A percentile compares a stretch with the other conserved stretches of the same genome.
These are phyloP conservation scores for Aspergillus glaucus DNA, from an alignment of 2,329 filamentous ascomycete genomes.

Conservation along the genomic window DNA sequence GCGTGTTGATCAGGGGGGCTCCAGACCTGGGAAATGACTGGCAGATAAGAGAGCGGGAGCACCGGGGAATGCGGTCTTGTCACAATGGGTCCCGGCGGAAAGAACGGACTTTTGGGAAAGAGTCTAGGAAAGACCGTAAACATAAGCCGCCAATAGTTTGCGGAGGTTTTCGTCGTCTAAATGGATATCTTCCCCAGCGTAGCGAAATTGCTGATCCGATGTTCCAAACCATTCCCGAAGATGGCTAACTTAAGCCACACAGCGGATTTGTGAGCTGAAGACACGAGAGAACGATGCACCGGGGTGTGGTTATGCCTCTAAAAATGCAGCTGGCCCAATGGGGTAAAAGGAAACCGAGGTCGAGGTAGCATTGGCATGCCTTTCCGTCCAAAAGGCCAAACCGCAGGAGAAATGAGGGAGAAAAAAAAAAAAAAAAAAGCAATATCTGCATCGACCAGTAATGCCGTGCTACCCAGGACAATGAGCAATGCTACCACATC, in stretches of 20 bases:
- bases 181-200: too few species aligned
- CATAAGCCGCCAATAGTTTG: neutral
- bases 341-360: neutral
- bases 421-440: neutral
- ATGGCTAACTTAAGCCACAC: neutral
- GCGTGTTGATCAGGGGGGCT: slow-evolving; percentile 1
- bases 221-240: neutral
- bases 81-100: neutral
- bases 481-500: neutral
- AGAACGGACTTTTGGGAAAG: neutral
- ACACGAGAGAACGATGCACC: too few species aligned
- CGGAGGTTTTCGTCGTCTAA: neutral
- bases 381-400: neutral
- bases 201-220: too few species aligned
- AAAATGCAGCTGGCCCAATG: neutral
- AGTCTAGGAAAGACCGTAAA: neutral
- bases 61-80: neutral
- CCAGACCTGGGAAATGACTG: neutral
- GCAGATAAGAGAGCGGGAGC: neutral
- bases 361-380: neutral
- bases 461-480: neutral
- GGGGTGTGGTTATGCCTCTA: too few species aligned
- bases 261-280: neutral
- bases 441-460: neutral
- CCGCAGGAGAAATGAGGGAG: neutral